These are phyloP conservation scores for Alternaria brassicae DNA, from an alignment of 2,329 filamentous ascomycete species.

Conservation along the genomic window DNA sequence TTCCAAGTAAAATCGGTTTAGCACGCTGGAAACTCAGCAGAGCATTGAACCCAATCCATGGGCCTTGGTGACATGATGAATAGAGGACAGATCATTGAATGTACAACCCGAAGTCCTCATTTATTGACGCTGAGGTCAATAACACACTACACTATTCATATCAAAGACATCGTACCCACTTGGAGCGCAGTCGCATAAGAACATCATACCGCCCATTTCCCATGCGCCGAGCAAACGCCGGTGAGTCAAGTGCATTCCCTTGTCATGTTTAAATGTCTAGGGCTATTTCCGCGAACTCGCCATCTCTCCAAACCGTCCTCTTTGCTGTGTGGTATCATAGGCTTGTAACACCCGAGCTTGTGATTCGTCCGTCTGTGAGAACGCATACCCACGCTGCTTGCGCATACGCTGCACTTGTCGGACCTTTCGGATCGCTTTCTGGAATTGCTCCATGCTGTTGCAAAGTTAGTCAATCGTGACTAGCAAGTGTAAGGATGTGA, in stretches of 20 bases:
- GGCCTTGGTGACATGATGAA: background rate
- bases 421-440: constrained; percentile 98
- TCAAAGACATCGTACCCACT: constrained; percentile 5
- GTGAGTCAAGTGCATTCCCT: background rate
- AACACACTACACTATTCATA: constrained; percentile 12
- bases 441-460: constrained; percentile 95
- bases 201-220: background rate
- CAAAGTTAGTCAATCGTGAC: background rate
- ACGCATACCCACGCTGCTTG: constrained; percentile 97
- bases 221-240: constrained; percentile 8
- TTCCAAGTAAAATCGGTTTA: background rate
- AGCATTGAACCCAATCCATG: background rate
- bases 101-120: background rate
- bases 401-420: constrained; percentile 98
- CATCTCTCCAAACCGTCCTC: constrained; percentile 97
- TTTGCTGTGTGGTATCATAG: constrained; percentile 92
- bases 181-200: constrained; percentile 1
- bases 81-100: background rate
- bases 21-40: background rate
- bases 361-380: constrained; percentile 95
- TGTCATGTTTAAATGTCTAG: background rate
- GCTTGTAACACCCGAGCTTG: constrained; percentile 95
- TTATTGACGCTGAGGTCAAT: constrained; percentile 8
- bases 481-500: background rate
- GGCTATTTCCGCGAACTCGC: constrained; percentile 60